Conservation (phyloP, 2,329 filamentous ascomycete genomes). For the Cryphonectria parasitica region DNA sequence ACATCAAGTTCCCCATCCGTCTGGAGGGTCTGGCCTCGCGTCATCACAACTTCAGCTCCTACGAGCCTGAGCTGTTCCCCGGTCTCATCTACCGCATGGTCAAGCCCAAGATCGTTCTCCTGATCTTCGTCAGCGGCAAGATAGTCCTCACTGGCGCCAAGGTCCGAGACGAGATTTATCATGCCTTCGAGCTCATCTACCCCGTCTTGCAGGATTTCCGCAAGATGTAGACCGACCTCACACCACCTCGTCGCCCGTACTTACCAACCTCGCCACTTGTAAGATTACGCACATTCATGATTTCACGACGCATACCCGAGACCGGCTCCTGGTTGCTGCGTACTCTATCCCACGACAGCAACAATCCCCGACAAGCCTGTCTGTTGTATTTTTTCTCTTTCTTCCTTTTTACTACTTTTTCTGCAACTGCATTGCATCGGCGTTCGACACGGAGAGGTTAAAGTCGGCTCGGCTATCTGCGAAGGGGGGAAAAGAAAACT, state of each 20-base stretch:
- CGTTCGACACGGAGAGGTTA: constrained; percentile 43
- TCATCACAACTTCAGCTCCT: constrained; percentile 99
- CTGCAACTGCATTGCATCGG: constrained; percentile 46
- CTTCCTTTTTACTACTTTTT: constrained; percentile 26
- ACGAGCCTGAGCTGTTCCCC: constrained; percentile 97
- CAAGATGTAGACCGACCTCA: constrained; percentile 50
- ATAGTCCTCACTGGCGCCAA: constrained; percentile 98
- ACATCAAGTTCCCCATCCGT: constrained; percentile 99
- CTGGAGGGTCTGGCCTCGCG: constrained; percentile 93
- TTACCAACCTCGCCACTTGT: constrained; percentile 22
- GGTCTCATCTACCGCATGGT: constrained; percentile 99
- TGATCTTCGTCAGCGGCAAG: constrained; percentile 98
- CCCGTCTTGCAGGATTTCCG: constrained; percentile 81
- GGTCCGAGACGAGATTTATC: constrained; percentile 96
- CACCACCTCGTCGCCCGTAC: not conserved
- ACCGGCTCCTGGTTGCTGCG: constrained; percentile 25
- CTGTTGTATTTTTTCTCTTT: constrained; percentile 35
- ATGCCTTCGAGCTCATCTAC: constrained; percentile 96
- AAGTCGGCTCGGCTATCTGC: constrained; percentile 29
- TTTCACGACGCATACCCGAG: constrained; percentile 45
- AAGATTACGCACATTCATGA: constrained; percentile 44
- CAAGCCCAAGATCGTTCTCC: constrained; percentile 97
- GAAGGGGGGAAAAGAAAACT: constrained; percentile 38
- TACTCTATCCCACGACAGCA: constrained; percentile 12
- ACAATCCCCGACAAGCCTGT: constrained; percentile 18